Evolutionary conservation across 139 green algal species (phyloP).

Genomic region (Closterium sp.): DNA sequence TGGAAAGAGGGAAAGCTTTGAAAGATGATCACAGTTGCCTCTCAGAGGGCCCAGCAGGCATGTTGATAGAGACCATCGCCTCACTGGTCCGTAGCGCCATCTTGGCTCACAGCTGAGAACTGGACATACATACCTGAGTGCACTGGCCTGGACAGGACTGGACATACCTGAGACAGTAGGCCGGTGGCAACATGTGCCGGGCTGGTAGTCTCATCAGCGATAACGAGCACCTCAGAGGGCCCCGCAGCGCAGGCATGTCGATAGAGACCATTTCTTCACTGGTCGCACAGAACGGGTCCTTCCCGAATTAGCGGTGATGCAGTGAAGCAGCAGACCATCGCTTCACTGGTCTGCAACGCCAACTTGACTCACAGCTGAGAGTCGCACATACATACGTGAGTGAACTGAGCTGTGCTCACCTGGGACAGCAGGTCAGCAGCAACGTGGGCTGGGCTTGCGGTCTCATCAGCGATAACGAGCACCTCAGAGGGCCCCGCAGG

Average conservation of each 20-base stretch:
- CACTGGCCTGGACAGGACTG: conserved; percentile 56
- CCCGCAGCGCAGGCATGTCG: conserved; percentile 91
- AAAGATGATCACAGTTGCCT: too few relatives aligned
- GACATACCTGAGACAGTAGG: too few relatives aligned
- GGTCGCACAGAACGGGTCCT: conserved; percentile 63
- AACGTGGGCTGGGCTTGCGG: conserved; percentile 73
- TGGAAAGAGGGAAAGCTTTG: too few relatives aligned
- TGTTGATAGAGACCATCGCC: too few relatives aligned
- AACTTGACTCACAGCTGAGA: conserved; percentile 57
- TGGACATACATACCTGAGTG: conserved; percentile 55
- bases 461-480: conserved; percentile 89
- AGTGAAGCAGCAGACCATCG: too few relatives aligned
- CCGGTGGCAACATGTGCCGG: conserved; percentile 82
- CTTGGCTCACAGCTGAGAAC: too few relatives aligned
- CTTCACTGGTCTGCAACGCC: conserved; percentile 80
- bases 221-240: conserved; percentile 82
- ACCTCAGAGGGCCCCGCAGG: conserved; percentile 82
- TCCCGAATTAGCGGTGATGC: too few relatives aligned
- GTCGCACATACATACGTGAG: background rate
- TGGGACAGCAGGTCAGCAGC: too few relatives aligned
- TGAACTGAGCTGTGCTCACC: background rate
- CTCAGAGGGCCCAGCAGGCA: too few relatives aligned
- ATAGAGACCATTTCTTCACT: conserved; percentile 93
- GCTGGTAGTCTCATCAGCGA: conserved; percentile 81
- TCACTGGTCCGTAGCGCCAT: too few relatives aligned